Conservation (phyloP, 2,329 filamentous ascomycete genomes). For the Drechslerella dactyloides region DNA sequence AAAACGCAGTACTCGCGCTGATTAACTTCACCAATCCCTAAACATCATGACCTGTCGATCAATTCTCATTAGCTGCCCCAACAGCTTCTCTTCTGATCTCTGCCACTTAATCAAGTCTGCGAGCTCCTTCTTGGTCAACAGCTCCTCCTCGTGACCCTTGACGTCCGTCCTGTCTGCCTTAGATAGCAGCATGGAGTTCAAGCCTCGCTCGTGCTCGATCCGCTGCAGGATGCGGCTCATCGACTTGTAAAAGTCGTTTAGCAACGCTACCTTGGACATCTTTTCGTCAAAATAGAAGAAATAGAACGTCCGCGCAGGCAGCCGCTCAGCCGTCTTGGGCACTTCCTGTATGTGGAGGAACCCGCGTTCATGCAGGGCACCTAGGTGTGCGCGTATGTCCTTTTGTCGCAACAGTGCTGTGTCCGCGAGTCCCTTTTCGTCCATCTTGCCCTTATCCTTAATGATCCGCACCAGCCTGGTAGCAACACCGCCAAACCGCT, state of each 20-base stretch:
- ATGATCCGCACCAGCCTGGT: slow-evolving; percentile 85
- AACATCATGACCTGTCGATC: slow-evolving; percentile 85
- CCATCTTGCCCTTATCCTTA: slow-evolving; percentile 85
- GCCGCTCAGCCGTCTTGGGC: slow-evolving; percentile 81
- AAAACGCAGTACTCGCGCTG: not conserved
- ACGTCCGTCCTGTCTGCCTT: slow-evolving; percentile 87
- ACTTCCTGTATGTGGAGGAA: slow-evolving; percentile 93
- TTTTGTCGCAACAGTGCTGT: slow-evolving; percentile 82
- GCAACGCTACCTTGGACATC: slow-evolving; percentile 59
- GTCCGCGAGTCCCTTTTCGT: slow-evolving; percentile 82
- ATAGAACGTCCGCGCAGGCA: slow-evolving; percentile 82
- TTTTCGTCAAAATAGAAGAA: slow-evolving; percentile 47
- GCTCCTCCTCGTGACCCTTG: slow-evolving; percentile 79
- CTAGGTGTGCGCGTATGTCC: slow-evolving; percentile 82
- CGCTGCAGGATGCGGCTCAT: slow-evolving; percentile 87
- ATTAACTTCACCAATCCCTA: slow-evolving; percentile 70
- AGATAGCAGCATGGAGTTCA: slow-evolving; percentile 74
- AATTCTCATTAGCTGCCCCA: slow-evolving; percentile 78
- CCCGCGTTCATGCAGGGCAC: slow-evolving; percentile 82
- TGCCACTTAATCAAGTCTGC: slow-evolving; percentile 70
- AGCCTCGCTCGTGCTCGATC: slow-evolving; percentile 74
- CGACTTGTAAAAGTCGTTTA: slow-evolving; percentile 85
- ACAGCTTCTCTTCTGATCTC: slow-evolving; percentile 71
- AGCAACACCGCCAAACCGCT: slow-evolving; percentile 76
- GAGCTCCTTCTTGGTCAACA: slow-evolving; percentile 76